A percentile compares a stretch with the other conserved stretches of the same genome.
Evolutionary conservation across 2,329 filamentous ascomycete species (phyloP).

Genomic region (Alternaria postmessia): DNA sequence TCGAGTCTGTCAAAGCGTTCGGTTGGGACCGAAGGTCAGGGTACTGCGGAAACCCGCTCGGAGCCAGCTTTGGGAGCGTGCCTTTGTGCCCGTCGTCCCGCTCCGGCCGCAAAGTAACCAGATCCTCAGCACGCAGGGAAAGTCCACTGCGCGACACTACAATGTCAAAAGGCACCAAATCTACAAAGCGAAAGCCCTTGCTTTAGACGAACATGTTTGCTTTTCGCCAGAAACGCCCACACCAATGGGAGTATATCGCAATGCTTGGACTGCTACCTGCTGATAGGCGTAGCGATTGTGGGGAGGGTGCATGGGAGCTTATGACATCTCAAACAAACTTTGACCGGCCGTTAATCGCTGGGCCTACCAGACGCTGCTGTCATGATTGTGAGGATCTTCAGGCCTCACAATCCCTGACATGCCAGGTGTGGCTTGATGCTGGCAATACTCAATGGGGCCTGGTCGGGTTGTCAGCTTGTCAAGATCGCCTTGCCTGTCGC

Average conservation of each 20-base stretch:
- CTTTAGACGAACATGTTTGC: slow-evolving; percentile 6
- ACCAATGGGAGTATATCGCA: slow-evolving; percentile 13
- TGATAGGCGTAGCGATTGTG: slow-evolving; percentile 40
- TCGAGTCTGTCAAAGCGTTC: slow-evolving; percentile 24
- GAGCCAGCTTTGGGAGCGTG: slow-evolving; percentile 46
- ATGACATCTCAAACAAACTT: slow-evolving; percentile 40
- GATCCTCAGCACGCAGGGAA: slow-evolving; percentile 21
- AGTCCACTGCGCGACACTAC: slow-evolving; percentile 1
- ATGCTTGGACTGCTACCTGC: slow-evolving; percentile 32
- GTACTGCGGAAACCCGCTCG: slow-evolving; percentile 30
- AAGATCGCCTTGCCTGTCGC: slow-evolving; percentile 15
- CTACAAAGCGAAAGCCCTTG: background rate
- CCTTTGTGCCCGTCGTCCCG: slow-evolving; percentile 42
- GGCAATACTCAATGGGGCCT: slow-evolving; percentile 37
- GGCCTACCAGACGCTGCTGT: slow-evolving; percentile 31
- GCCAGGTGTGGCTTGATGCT: slow-evolving; percentile 38
- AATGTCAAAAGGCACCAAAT: slow-evolving; percentile 1
- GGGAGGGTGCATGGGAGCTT: slow-evolving; percentile 32
- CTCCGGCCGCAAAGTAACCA: slow-evolving; percentile 42
- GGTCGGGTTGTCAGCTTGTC: slow-evolving; percentile 21
- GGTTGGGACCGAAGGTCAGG: slow-evolving; percentile 36
- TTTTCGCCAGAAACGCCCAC: slow-evolving; percentile 5
- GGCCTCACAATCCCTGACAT: slow-evolving; percentile 35
- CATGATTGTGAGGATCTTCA: slow-evolving; percentile 40
- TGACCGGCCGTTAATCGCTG: slow-evolving; percentile 38